Evolutionary conservation across 345 rosid genomes (phyloP).

Genomic region (Moringa oleifera): DNA sequence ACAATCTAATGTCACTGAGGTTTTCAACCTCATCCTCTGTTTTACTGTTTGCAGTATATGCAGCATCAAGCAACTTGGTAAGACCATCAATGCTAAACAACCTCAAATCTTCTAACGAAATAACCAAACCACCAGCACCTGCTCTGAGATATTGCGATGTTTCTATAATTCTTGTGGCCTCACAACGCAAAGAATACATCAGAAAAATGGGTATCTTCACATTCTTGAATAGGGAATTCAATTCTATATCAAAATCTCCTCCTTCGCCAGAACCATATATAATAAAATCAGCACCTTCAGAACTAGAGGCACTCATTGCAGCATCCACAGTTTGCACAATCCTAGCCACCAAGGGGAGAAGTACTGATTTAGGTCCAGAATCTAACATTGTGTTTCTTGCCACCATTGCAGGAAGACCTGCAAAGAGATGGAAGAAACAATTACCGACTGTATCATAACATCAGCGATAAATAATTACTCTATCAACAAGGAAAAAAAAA

Average conservation of each 20-base stretch:
- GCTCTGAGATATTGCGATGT: constrained; percentile 32
- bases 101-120: constrained; percentile 65
- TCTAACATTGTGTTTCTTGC: constrained; percentile 84
- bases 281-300: constrained; percentile 98
- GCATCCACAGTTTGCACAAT: constrained; percentile 55
- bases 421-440: constrained; percentile 7
- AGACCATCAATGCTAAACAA: constrained; percentile 45
- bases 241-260: constrained; percentile 25
- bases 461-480: neutral
- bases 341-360: constrained; percentile 89
- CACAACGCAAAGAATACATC: constrained; percentile 22
- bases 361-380: constrained; percentile 54
- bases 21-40: constrained; percentile 22
- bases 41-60: constrained; percentile 18
- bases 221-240: constrained; percentile 38
- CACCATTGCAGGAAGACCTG: constrained; percentile 88
- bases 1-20: constrained; percentile 13
- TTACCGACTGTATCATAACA: neutral
- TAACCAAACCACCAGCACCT: constrained; percentile 77
- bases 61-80: constrained; percentile 36
- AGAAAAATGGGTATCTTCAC: constrained; percentile 67
- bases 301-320: constrained; percentile 60
- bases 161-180: constrained; percentile 21
- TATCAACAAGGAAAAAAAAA: neutral
- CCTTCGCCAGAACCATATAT: constrained; percentile 40